Evolutionary conservation across 2,329 filamentous ascomycete species (phyloP), one percentile per base, ranked within the genome.

Genomic region (Cladophialophora yegresii): DNA sequence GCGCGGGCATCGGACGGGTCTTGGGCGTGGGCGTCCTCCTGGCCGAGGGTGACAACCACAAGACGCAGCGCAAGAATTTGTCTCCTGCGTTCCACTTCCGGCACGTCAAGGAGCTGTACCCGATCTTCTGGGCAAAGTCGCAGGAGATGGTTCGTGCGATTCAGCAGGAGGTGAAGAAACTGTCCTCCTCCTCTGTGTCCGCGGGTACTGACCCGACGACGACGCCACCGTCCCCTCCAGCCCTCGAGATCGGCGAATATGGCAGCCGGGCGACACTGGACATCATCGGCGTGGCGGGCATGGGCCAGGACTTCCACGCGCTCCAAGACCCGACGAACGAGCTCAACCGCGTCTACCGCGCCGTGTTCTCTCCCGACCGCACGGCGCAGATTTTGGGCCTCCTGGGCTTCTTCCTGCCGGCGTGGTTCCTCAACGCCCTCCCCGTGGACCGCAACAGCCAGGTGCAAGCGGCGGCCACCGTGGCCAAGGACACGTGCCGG

Each of bases 1-100:
- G 73, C 16, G 55, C 67, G 13, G 72, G 72, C 7, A 67, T 82
- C 30, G 71, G 70, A 4, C 75, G 73, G 23, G 61, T 80, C 6
- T 70, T 79, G 1, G 80, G 80, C 0, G 70, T 78, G 56, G 80
- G 80, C 0, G 36, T 82, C 10, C 77, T 97, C 43, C 80, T 97
- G 10, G 90, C 91, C 1, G 93, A 97, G 76, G 93, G 93, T n/a
- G 90, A 96, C 12, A 90, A 93, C 72, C 93, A 97, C 76, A 95
- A 89, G 78, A 69, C 67, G 23, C 90, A 92, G 78, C 84, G 93
- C 54, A 92, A 90, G 74, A 87, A 89, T 63, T 84, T 96, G 20
- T 86, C 89, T 78, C 92, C 92, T 0, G 90, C 91, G 1, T 96
- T 96, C 75, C 83, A 87, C n/a, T 96, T 91, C 73, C 85, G 92